phyloP scores from a whole-genome alignment of 805 yeast genomes.

The Saturnispora quitensis region DNA sequence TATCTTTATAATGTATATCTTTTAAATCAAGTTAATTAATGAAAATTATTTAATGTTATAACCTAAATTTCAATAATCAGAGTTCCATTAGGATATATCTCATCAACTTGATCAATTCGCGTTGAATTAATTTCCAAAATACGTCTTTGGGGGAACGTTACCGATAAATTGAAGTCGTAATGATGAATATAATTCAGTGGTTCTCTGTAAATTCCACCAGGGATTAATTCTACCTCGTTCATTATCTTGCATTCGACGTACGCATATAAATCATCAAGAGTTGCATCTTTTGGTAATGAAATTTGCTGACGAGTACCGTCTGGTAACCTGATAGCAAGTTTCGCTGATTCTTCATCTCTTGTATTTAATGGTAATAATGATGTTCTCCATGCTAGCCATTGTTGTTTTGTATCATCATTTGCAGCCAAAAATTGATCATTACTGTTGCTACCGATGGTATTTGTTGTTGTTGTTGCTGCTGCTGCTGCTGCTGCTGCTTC shows the following conservation, averaged over 20 bases:
- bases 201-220: slow-evolving; percentile 14
- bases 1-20: neutral
- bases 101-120: slow-evolving; percentile 33
- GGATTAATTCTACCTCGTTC: slow-evolving; percentile 25
- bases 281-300: slow-evolving; percentile 36
- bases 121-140: slow-evolving; percentile 29
- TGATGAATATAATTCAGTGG: slow-evolving; percentile 33
- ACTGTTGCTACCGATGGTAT: neutral
- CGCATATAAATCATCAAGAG: slow-evolving; percentile 60
- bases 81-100: slow-evolving; percentile 58
- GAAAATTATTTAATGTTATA: neutral
- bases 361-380: slow-evolving; percentile 16
- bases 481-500: neutral
- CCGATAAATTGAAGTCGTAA: slow-evolving; percentile 41
- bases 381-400: slow-evolving; percentile 45
- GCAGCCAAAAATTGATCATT: slow-evolving; percentile 31
- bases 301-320: slow-evolving; percentile 51
- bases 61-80: slow-evolving; percentile 17
- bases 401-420: slow-evolving; percentile 1
- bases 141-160: slow-evolving; percentile 47
- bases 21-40: neutral
- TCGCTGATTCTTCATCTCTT: slow-evolving; percentile 32
- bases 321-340: slow-evolving; percentile 61
- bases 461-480: neutral
- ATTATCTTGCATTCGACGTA: slow-evolving; percentile 45